Conservation (phyloP, 1,284 basidiomycete species). For the Trichosporon ovoides region DNA sequence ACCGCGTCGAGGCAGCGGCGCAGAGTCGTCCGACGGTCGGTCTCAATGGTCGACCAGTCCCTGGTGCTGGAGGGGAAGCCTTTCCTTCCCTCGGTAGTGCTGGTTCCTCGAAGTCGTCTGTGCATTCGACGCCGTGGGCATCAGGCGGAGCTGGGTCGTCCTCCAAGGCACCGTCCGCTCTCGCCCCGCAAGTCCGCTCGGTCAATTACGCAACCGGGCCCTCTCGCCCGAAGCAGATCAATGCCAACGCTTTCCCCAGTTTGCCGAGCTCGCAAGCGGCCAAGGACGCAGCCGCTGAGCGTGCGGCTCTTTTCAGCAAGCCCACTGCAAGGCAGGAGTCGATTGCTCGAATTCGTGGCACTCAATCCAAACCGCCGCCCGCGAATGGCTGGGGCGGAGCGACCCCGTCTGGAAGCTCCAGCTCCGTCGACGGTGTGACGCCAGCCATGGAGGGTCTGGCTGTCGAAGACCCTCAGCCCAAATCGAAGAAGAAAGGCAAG, state of each 20-base stretch:
- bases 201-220: conserved; percentile 34
- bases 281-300: conserved; percentile 43
- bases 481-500: conserved; percentile 59
- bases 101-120: conserved; percentile 12
- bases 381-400: conserved; percentile 25
- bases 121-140: conserved; percentile 44
- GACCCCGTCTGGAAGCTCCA: neutral
- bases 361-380: conserved; percentile 48
- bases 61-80: conserved; percentile 27
- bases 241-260: conserved; percentile 62
- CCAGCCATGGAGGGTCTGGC: neutral
- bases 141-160: conserved; percentile 38
- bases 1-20: conserved; percentile 80
- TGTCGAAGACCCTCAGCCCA: neutral
- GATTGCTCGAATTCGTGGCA: conserved; percentile 65
- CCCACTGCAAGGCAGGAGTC: conserved; percentile 60
- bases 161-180: conserved; percentile 28
- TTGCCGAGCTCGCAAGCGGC: conserved; percentile 52
- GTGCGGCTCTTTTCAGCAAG: conserved; percentile 50
- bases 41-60: conserved; percentile 34
- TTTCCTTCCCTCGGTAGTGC: conserved; percentile 39
- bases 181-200: conserved; percentile 37
- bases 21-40: conserved; percentile 52
- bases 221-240: conserved; percentile 16
- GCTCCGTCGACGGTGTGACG: conserved; percentile 21